phyloP scores from a whole-genome alignment of 2,329 filamentous ascomycete species.

The Paraconiothyrium brasiliense region DNA sequence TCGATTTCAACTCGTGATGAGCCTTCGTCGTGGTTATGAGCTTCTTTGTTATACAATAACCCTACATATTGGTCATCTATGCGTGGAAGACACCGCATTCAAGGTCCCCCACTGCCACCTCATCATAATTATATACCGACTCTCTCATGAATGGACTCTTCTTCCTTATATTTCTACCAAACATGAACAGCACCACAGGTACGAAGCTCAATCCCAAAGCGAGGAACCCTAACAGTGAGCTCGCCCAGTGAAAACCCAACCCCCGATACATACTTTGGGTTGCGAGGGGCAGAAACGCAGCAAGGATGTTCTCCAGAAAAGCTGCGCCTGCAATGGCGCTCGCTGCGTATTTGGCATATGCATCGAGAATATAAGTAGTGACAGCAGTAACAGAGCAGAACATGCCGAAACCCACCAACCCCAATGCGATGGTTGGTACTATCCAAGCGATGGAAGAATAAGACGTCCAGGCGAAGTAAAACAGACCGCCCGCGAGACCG shows the following conservation, averaged over 20 bases:
- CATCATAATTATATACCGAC: constrained; percentile 30
- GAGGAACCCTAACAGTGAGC: constrained; percentile 57
- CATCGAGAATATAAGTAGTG: constrained; percentile 61
- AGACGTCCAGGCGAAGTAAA: constrained; percentile 62
- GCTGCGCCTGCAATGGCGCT: constrained; percentile 60
- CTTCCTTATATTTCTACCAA: constrained; percentile 53
- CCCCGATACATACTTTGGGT: constrained; percentile 58
- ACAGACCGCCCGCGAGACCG: constrained; percentile 60
- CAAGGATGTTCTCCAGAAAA: constrained; percentile 60
- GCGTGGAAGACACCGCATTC: neutral
- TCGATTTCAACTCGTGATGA: constrained; percentile 56
- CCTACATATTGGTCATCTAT: neutral
- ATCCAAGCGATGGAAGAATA: constrained; percentile 58
- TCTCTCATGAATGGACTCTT: constrained; percentile 52
- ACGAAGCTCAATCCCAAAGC: constrained; percentile 55
- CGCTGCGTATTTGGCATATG: constrained; percentile 60
- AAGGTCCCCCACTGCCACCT: neutral
- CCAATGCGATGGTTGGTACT: constrained; percentile 57
- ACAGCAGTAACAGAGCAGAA: constrained; percentile 58
- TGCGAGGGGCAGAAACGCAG: constrained; percentile 59
- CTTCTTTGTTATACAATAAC: neutral
- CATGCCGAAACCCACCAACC: constrained; percentile 61
- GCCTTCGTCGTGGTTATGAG: neutral
- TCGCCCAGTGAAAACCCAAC: constrained; percentile 61
- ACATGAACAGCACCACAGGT: constrained; percentile 56